Percentiles rank a stretch among this genome's conserved stretches.
Conservation (phyloP, 306 rosid genomes). For the Crotalaria pallida region DNA sequence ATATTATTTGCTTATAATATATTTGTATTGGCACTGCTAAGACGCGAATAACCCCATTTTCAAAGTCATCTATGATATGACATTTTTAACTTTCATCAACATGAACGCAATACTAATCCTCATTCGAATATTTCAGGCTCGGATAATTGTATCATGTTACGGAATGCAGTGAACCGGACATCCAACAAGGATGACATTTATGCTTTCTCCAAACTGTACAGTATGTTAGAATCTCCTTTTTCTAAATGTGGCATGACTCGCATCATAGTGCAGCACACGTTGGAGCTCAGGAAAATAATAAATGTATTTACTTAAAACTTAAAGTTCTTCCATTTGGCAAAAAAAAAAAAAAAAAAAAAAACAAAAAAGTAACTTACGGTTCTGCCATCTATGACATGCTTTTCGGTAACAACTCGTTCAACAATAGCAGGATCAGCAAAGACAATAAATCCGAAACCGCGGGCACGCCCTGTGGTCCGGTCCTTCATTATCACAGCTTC, state of each 20-base stretch:
- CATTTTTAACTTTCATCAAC: not conserved
- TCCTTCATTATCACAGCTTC: conserved; percentile 60
- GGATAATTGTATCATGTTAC: not conserved
- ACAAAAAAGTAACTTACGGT: conserved; percentile 35
- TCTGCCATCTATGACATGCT: conserved; percentile 54
- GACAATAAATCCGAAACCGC: conserved; percentile 53
- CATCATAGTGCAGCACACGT: not conserved
- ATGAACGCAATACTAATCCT: not conserved
- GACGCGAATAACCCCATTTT: not conserved
- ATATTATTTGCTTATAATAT: not conserved
- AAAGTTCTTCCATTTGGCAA: too few relatives aligned
- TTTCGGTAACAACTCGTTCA: conserved; percentile 45
- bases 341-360: too few relatives aligned
- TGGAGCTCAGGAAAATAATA: not conserved
- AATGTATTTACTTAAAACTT: conserved; percentile 11
- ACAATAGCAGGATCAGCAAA: conserved; percentile 48
- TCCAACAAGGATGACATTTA: not conserved
- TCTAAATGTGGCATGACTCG: conserved; percentile 2
- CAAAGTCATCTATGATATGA: not conserved
- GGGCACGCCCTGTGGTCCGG: conserved; percentile 53
- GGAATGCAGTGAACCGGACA: not conserved
- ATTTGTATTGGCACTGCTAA: not conserved
- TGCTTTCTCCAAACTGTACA: not conserved
- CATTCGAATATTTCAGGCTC: not conserved
- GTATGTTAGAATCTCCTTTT: not conserved